Evolutionary conservation across 2,329 filamentous ascomycete genomes (phyloP), one percentile per base, ranked within the genome.

Genomic region (Leptographium wingfieldii): DNA sequence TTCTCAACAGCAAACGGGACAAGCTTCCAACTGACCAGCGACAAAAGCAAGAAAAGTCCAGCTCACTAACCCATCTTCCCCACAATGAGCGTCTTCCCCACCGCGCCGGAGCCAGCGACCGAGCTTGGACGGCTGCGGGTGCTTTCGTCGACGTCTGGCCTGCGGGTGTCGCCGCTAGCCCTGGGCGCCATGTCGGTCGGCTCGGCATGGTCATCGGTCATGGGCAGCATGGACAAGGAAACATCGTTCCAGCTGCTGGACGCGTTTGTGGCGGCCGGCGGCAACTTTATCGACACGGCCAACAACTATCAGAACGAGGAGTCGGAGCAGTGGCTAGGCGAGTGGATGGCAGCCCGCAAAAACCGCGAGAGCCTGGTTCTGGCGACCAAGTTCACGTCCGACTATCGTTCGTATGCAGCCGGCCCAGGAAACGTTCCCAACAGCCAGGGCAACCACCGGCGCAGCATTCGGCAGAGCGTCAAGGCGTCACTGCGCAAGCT

Each of bases 221-320:
- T 67, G 65, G 66, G 66, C 33, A 57, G 53, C 56, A 66, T 67
- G 64, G 61, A 61, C 62, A 68, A 69, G 60, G 63, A 64, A 29
- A 33, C 58, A 46, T 61, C 66, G 12, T 69, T 68, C 59, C 46
- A 60, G 58, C 62, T 68, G 14, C 65, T 69, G 12, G 67, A 69
- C 53, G 62, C 63, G 25, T 68, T 61, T 52, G 63, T 60, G 49
- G 61, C 60, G 14, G 64, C 76, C 0, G 84, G 84, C 4, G 84
- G 85, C 16, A 87, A 87, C 71, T 86, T 87, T 69, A 84, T 87
- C 67, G 85, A 88, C 69, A 86, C 82, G 0, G 71, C 80, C 65
- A 81, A 79, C 71, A 75, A 74, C 64, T 85, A 85, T 69, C 79
- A 84, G 65, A 65, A 77, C 61, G 81, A 80, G 58, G 71, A 85